Conservation (phyloP, 306 rosid species). For the Vigna reflexopilosa region DNA sequence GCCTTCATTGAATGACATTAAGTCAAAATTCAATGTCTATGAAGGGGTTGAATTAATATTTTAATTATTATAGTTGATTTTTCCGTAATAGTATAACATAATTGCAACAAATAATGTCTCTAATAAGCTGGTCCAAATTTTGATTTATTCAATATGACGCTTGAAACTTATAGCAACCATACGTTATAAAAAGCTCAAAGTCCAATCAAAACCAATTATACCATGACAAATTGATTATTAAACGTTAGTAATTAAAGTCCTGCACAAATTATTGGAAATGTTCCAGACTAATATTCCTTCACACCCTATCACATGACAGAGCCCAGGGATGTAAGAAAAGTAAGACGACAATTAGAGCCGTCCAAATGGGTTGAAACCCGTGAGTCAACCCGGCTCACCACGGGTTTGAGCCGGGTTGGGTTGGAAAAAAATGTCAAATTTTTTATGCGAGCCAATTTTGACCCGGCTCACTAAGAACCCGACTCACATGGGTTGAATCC, state of each 20-base stretch:
- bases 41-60: background rate
- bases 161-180: constrained; percentile 3
- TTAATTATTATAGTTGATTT: background rate
- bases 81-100: background rate
- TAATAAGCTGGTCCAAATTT: constrained; percentile 14
- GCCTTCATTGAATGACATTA: constrained; percentile 1
- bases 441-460: no score
- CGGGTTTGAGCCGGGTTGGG: no score
- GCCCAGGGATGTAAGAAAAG: background rate
- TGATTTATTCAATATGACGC: constrained; percentile 7
- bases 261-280: background rate
- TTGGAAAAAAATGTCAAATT: no score
- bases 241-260: background rate
- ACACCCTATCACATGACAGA: background rate
- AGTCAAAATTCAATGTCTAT: background rate
- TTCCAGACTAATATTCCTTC: background rate
- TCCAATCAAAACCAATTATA: background rate
- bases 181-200: background rate
- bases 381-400: no score
- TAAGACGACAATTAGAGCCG: no score
- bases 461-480: no score
- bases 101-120: background rate
- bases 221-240: background rate
- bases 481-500: no score
- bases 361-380: no score